These are phyloP conservation scores for Scheffersomyces stambukii DNA, from an alignment of 1,139 yeast species.

Conservation along the genomic window DNA sequence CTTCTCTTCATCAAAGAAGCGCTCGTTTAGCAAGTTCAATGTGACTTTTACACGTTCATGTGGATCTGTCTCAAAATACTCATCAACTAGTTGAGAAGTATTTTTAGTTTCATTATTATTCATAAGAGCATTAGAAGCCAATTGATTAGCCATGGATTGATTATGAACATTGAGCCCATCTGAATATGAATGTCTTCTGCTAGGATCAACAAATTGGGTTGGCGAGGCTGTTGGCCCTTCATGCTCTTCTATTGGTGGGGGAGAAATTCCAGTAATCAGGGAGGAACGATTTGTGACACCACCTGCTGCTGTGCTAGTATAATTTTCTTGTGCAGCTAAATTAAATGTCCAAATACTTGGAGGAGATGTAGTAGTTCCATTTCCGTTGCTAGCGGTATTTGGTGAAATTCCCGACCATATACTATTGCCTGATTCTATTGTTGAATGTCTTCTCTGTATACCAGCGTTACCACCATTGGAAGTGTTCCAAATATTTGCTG, in stretches of 20 bases:
- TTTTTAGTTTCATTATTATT: slow-evolving; percentile 1
- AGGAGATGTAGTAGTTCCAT: slow-evolving; percentile 3
- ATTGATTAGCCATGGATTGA: not conserved
- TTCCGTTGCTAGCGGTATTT: slow-evolving; percentile 3
- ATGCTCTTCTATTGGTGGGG: slow-evolving; percentile 5
- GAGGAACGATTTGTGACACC: slow-evolving; percentile 8
- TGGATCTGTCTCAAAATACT: slow-evolving; percentile 37
- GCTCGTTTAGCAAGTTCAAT: slow-evolving; percentile 18
- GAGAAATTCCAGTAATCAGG: slow-evolving; percentile 9
- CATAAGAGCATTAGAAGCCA: slow-evolving; percentile 1
- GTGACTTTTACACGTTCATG: slow-evolving; percentile 41
- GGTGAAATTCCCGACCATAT: slow-evolving; percentile 4
- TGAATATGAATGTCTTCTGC: slow-evolving; percentile 25
- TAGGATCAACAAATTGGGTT: slow-evolving; percentile 7
- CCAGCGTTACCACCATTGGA: slow-evolving; percentile 3
- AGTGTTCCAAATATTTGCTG: slow-evolving; percentile 3
- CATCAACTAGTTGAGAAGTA: slow-evolving; percentile 23
- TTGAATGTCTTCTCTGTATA: slow-evolving; percentile 2
- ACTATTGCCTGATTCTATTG: slow-evolving; percentile 1
- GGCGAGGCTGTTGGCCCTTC: slow-evolving; percentile 5
- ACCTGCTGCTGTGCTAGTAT: slow-evolving; percentile 5
- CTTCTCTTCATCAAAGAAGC: slow-evolving; percentile 25
- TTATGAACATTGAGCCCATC: slow-evolving; percentile 10
- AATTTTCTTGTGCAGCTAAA: slow-evolving; percentile 6
- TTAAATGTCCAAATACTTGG: not conserved